Evolutionary conservation across 1,139 yeast species (phyloP).

Genomic region (Waltiozyma sp.): DNA sequence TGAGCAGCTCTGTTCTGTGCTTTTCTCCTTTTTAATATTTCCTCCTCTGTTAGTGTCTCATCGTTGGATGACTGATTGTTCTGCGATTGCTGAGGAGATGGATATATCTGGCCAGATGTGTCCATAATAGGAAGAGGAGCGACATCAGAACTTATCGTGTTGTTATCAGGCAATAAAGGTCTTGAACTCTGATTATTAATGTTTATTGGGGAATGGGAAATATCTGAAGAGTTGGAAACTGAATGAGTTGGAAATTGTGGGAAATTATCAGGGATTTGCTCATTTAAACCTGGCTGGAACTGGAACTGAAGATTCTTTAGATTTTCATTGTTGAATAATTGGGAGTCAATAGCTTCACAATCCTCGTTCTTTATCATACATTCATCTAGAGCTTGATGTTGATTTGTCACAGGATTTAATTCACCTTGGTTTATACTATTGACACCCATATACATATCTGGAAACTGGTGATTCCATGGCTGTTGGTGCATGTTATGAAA

Average conservation of each 20-base stretch:
- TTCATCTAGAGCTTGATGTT: neutral
- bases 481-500: neutral
- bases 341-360: neutral
- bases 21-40: conserved; percentile 25
- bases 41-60: conserved; percentile 12
- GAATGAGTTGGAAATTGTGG: neutral
- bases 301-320: neutral
- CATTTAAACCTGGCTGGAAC: neutral
- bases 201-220: neutral
- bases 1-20: conserved; percentile 89
- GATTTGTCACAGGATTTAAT: no score
- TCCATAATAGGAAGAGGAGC: no score
- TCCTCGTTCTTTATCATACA: neutral
- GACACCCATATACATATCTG: neutral
- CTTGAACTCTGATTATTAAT: no score
- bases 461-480: neutral
- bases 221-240: neutral
- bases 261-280: neutral
- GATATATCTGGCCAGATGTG: neutral
- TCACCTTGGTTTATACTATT: no score
- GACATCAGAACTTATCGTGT: no score
- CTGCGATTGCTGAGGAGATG: conserved; percentile 1
- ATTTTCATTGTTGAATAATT: neutral
- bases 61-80: neutral
- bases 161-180: no score